These are phyloP conservation scores for Lactifluus echinatus DNA, from an alignment of 768 basidiomycete species.

Conservation along the genomic window DNA sequence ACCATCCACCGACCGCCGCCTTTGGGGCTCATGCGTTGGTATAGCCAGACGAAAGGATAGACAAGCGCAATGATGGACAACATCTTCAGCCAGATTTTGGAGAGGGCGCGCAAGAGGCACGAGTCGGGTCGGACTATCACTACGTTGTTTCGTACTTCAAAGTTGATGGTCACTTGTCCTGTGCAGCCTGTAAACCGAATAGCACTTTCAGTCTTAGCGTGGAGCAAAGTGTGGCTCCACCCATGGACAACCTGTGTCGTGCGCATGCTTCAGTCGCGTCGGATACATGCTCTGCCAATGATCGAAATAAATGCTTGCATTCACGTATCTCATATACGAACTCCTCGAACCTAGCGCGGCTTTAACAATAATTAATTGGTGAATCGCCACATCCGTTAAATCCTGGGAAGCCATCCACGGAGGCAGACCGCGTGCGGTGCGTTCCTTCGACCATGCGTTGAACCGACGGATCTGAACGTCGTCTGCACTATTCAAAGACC, in stretches of 20 bases:
- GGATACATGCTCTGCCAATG: no score
- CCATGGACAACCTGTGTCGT: conserved; percentile 40
- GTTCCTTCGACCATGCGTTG: conserved; percentile 38
- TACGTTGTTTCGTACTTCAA: conserved; percentile 38
- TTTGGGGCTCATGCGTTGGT: conserved; percentile 49
- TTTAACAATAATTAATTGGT: conserved; percentile 51
- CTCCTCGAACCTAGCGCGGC: conserved; percentile 64
- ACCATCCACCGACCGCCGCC: conserved; percentile 72
- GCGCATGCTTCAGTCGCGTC: background rate
- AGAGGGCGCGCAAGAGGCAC: conserved; percentile 52
- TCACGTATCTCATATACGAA: no score
- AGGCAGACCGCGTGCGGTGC: no score
- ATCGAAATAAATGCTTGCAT: no score
- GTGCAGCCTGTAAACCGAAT: conserved; percentile 33
- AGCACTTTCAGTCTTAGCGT: conserved; percentile 29
- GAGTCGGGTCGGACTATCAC: conserved; percentile 63
- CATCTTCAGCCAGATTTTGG: conserved; percentile 61
- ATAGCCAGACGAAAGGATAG: conserved; percentile 75
- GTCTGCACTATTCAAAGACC: no score
- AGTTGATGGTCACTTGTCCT: conserved; percentile 39
- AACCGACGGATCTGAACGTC: no score
- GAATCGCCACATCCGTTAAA: no score
- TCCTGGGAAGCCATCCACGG: no score
- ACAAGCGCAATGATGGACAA: conserved; percentile 57
- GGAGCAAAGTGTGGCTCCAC: conserved; percentile 40